Base-by-base conservation (phyloP, 2,329 filamentous ascomycete genomes). In the Endothia cerciana region DNA sequence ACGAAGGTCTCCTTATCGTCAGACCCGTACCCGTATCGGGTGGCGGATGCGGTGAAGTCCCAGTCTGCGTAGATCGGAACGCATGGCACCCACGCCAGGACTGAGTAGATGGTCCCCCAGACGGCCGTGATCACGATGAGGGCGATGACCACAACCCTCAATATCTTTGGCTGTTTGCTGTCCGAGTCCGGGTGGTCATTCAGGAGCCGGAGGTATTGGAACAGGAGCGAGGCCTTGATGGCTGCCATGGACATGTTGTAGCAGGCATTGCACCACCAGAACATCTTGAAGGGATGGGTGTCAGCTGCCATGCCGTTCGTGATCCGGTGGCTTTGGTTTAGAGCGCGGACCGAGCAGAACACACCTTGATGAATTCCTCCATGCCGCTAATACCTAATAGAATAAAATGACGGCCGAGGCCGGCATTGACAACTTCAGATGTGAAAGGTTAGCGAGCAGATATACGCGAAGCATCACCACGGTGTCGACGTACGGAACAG, bases 191-290 rank as follows among this genome's bases (percentile, higher is more conserved):
- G 65, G 25, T 67, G 69, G 13, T 62, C 58, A 30, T 56, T 38
- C 60, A 72, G 71, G 41, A 73, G 62, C 19, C 71, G 72, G 5
- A 73, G 69, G 38, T 71, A 73, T n/a, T 73, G 71, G 59, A 71
- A 71, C 19, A 73, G 69, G 4, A 73, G 62, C 11, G 69, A 68
- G 8, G 72, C 64, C 43, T 73, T 73, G 60, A 73, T 71, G 36
- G 71, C 67, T 22, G 71, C 65, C 13, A 70, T 68, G 33, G 71
- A 64, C 58, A 67, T 69, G 41, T 68, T 68, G 65, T 74, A 74
- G 0, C 69, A 68, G 7, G 71, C 60, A 60, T 71, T 71, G 6
- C 68, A 62, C 65, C 65, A 66, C 65, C 65, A 66, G 38, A 66
- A 66, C 38, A 63, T 66, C 65, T 64, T 25, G 22, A n/a, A 36